These are phyloP conservation scores for Metschnikowia reukaufii DNA, from an alignment of 805 yeast genomes.

Conservation along the genomic window DNA sequence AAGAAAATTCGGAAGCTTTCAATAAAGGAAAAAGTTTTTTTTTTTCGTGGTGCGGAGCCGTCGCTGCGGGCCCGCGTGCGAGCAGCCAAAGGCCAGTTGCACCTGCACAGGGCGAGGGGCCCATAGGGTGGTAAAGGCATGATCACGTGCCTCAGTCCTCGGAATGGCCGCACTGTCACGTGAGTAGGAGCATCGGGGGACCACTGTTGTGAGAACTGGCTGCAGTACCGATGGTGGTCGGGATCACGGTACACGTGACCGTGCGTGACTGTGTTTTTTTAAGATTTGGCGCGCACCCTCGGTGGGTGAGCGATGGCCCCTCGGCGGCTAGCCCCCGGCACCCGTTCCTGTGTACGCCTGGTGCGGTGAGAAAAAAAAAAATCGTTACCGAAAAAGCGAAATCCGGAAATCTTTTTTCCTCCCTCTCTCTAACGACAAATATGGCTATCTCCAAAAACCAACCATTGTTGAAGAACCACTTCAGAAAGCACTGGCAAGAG, in stretches of 20 bases:
- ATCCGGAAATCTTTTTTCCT: slow-evolving; percentile 10
- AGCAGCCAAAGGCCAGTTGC: slow-evolving; percentile 12
- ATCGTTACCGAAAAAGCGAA: neutral
- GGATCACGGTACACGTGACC: slow-evolving; percentile 18
- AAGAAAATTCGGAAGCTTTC: slow-evolving; percentile 23
- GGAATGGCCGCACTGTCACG: too few relatives aligned
- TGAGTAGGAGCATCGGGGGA: too few relatives aligned
- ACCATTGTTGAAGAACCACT: slow-evolving; percentile 99
- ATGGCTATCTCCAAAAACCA: slow-evolving; percentile 97
- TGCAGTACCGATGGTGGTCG: too few relatives aligned
- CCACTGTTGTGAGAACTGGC: too few relatives aligned
- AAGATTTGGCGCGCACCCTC: too few relatives aligned
- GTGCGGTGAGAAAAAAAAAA: slow-evolving; percentile 10
- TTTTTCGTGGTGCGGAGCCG: slow-evolving; percentile 2
- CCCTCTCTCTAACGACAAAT: slow-evolving; percentile 18
- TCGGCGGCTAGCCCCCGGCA: neutral
- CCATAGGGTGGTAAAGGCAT: too few relatives aligned
- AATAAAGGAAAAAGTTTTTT: slow-evolving; percentile 17
- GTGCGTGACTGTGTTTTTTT: slow-evolving; percentile 15
- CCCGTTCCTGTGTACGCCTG: slow-evolving; percentile 5
- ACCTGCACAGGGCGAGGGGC: neutral
- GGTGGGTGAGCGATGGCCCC: neutral
- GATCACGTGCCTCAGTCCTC: too few relatives aligned
- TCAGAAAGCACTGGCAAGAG: slow-evolving; percentile 99
- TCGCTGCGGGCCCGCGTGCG: slow-evolving; percentile 12